Evolutionary conservation across 495 filamentous ascomycete species (phyloP).

Genomic region (Neurospora hispaniola): DNA sequence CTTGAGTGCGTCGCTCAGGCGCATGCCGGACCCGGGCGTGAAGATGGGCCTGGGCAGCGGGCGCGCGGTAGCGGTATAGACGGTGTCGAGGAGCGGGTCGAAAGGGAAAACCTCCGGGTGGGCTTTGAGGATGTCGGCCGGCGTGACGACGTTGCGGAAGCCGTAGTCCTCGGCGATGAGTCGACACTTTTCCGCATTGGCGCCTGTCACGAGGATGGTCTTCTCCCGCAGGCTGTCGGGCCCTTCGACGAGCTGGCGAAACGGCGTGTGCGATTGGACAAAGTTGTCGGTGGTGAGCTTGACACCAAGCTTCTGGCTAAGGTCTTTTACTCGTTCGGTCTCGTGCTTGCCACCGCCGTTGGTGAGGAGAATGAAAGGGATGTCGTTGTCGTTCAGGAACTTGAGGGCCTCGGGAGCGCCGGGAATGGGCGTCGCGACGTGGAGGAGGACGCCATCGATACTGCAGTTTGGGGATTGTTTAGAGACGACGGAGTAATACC

Average conservation of each 20-base stretch:
- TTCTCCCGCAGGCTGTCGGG: slow-evolving; percentile 41
- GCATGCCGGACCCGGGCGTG: slow-evolving; percentile 9
- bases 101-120: slow-evolving; percentile 77
- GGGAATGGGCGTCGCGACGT: slow-evolving; percentile 68
- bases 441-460: slow-evolving; percentile 94
- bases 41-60: slow-evolving; percentile 44
- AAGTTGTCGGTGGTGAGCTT: slow-evolving; percentile 73
- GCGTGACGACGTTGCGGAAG: slow-evolving; percentile 74
- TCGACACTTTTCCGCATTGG: slow-evolving; percentile 65
- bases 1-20: slow-evolving; percentile 38
- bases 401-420: slow-evolving; percentile 65
- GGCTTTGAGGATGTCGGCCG: slow-evolving; percentile 68
- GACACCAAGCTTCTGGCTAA: slow-evolving; percentile 65
- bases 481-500: neutral
- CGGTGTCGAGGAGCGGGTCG: slow-evolving; percentile 43
- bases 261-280: slow-evolving; percentile 89
- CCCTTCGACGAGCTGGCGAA: slow-evolving; percentile 46
- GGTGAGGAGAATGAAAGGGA: slow-evolving; percentile 87
- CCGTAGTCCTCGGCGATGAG: slow-evolving; percentile 61
- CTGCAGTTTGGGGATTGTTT: slow-evolving; percentile 29
- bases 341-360: slow-evolving; percentile 91
- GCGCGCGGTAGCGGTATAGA: slow-evolving; percentile 48
- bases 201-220: slow-evolving; percentile 72
- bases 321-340: slow-evolving; percentile 70
- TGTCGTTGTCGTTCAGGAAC: slow-evolving; percentile 52